Evolutionary conservation across 768 basidiomycete species (phyloP), one percentile per base, ranked within the genome.

Genomic region (Chalciporus pseudorubinellus): DNA sequence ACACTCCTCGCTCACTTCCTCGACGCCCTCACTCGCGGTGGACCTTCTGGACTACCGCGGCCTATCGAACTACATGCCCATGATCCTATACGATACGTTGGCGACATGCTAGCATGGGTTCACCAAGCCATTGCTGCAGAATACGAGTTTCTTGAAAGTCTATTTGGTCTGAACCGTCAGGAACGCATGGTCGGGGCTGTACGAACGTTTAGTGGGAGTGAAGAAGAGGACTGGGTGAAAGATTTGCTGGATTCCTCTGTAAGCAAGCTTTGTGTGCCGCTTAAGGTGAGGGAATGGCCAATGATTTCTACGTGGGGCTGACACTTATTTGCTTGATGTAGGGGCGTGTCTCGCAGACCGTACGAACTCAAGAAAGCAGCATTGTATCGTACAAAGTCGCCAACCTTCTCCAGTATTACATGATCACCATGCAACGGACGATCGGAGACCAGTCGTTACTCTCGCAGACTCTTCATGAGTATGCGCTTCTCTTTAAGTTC

Each of bases 41-140:
- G 89, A 2, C 89, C 84, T 1, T 87, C 84, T 36, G 92, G 89
- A 38, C 74, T 88, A 7, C 92, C 95, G 11, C 81, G 95, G 6
- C 92, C 95, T 1, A 98, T 99, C 55, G 97, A 98, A 66, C 77
- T 99, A 3, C 97, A 99, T 63, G 97, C 97, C 0, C 97, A 99
- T 60, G 97, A 99, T 66, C 95, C 97, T 0, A 79, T 93, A 58
- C 84, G 95, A 28, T 99, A 99, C 65, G 84, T 95, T 13, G 97
- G 97, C 13, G 95, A 98, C 70, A 98, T 98, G 91, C 83, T 98
- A 8, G 95, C 95, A 0, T 98, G 95, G 95, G 85, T 98, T 1
- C 95, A 99, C 69, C 95, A 98, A 56, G 82, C 88, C 0, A 92
- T 97, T 53, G 97, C 97, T 1, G 89, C 89, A 1, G 97, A 99